Evolutionary conservation across 768 basidiomycete species (phyloP).

Genomic region (Boletales sp.): DNA sequence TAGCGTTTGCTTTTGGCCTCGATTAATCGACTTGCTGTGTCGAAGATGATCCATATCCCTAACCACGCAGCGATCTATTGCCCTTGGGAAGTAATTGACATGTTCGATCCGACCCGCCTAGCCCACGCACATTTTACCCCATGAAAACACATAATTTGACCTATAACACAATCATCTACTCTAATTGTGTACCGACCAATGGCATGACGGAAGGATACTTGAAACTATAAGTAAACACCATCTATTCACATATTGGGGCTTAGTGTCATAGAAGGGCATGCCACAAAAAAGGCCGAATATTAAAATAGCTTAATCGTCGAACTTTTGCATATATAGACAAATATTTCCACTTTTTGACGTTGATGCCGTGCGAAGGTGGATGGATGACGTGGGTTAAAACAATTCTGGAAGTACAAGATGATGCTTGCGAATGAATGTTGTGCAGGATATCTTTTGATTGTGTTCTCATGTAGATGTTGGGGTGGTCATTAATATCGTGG

Average conservation of each 20-base stretch:
- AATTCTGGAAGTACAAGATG: conserved; percentile 10
- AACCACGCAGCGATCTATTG: too few species aligned
- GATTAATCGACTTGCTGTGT: too few species aligned
- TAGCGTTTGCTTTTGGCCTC: too few species aligned
- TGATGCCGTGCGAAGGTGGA: conserved; percentile 5
- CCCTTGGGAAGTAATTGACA: too few species aligned
- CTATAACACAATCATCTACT: conserved; percentile 21
- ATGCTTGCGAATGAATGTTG: conserved; percentile 2
- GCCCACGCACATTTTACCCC: too few species aligned
- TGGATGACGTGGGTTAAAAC: conserved; percentile 5
- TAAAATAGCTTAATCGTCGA: conserved; percentile 19
- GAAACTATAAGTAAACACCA: conserved; percentile 18
- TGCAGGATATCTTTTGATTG: conserved; percentile 1
- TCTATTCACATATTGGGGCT: conserved; percentile 9
- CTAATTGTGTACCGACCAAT: conserved; percentile 11
- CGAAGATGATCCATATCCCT: too few species aligned
- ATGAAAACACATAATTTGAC: conserved; percentile 14
- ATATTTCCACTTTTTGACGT: conserved; percentile 15
- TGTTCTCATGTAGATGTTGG: conserved; percentile 18
- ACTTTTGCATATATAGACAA: conserved; percentile 21
- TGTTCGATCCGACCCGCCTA: too few species aligned
- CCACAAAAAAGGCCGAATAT: conserved; percentile 15
- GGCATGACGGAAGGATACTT: conserved; percentile 1
- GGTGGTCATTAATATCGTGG: conserved; percentile 20
- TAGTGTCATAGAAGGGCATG: conserved; percentile 9